Percentiles rank a stretch among this genome's conserved stretches.
phyloP scores from a whole-genome alignment of 345 rosid genomes.

The Populus davidiana region DNA sequence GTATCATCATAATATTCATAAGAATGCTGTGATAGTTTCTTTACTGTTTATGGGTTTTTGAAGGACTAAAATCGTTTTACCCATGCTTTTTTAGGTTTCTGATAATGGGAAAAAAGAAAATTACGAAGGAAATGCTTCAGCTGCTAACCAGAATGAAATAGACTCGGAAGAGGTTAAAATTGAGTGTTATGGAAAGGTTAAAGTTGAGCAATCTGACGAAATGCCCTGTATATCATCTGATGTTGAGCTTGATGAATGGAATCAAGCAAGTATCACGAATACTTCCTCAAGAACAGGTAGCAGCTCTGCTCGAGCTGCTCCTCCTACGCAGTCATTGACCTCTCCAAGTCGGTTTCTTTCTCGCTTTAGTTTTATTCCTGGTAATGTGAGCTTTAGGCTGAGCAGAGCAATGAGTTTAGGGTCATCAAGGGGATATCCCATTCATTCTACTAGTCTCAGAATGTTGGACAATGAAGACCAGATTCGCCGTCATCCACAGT shows the following conservation, averaged over 20 bases:
- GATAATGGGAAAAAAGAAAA: constrained; percentile 37
- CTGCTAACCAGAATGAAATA: constrained; percentile 21
- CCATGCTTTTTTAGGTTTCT: constrained; percentile 33
- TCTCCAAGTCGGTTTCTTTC: constrained; percentile 59
- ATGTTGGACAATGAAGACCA: constrained; percentile 37
- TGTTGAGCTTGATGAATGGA: constrained; percentile 49
- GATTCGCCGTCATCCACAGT: constrained; percentile 26
- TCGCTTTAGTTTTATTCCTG: constrained; percentile 84
- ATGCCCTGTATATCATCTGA: constrained; percentile 36
- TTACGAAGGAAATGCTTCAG: constrained; percentile 27
- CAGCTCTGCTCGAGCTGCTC: constrained; percentile 51
- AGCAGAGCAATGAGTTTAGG: constrained; percentile 74
- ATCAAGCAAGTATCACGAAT: constrained; percentile 33
- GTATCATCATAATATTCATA: not conserved
- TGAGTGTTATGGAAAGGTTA: constrained; percentile 41
- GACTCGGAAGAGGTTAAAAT: constrained; percentile 37
- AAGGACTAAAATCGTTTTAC: not conserved
- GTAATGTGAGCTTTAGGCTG: constrained; percentile 72
- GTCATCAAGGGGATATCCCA: constrained; percentile 60
- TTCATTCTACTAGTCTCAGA: constrained; percentile 37
- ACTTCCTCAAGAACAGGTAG: constrained; percentile 37
- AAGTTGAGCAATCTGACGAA: constrained; percentile 36
- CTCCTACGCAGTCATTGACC: constrained; percentile 28
- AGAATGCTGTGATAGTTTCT: not conserved
- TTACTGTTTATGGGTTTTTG: not conserved